A percentile compares a stretch with the other conserved stretches of the same genome.
phyloP scores from a whole-genome alignment of 768 basidiomycete species.

The Jaapia argillacea region DNA sequence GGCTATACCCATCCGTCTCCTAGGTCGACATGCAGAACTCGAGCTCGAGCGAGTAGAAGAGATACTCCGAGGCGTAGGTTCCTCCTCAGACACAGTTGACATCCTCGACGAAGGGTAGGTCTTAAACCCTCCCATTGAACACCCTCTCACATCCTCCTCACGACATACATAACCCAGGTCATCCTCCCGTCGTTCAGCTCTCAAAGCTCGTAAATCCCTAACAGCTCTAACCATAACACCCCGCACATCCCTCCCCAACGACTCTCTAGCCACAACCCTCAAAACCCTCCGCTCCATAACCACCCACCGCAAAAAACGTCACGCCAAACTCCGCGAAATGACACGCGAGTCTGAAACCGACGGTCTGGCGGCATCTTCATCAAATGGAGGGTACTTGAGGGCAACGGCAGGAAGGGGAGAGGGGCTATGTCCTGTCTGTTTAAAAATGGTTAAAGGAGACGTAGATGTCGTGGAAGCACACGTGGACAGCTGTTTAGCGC shows the following conservation, averaged over 20 bases:
- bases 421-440: slow-evolving; percentile 66
- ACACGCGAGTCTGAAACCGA: slow-evolving; percentile 54
- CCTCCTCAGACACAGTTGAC: slow-evolving; percentile 42
- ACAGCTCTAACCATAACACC: slow-evolving; percentile 5
- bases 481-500: slow-evolving; percentile 68
- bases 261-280: slow-evolving; percentile 21
- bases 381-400: neutral
- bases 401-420: slow-evolving; percentile 22
- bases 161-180: slow-evolving; percentile 16
- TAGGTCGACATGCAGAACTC: slow-evolving; percentile 51
- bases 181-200: slow-evolving; percentile 33
- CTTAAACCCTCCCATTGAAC: neutral
- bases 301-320: slow-evolving; percentile 58
- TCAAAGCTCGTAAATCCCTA: slow-evolving; percentile 31
- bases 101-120: slow-evolving; percentile 48
- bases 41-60: slow-evolving; percentile 63
- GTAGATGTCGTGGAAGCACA: slow-evolving; percentile 70
- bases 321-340: slow-evolving; percentile 58
- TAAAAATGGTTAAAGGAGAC: slow-evolving; percentile 47
- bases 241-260: slow-evolving; percentile 9
- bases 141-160: slow-evolving; percentile 22
- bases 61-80: slow-evolving; percentile 55
- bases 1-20: slow-evolving; percentile 60
- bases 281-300: slow-evolving; percentile 57
- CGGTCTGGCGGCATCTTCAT: too few species aligned